Conservation (phyloP, 2,329 filamentous ascomycete genomes). For the Venturia pyrina region DNA sequence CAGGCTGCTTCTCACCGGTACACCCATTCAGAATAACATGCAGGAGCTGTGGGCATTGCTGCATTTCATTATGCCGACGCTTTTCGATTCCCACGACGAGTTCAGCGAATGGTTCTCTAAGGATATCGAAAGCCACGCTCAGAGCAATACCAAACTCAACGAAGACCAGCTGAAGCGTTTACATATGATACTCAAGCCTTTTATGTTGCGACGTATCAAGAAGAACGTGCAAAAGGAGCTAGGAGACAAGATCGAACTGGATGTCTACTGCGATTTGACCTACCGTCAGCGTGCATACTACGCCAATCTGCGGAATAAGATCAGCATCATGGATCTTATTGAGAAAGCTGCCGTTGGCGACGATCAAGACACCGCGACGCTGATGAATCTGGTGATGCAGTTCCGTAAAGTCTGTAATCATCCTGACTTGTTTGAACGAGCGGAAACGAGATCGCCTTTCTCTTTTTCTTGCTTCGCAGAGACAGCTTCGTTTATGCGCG, state of each 20-base stretch:
- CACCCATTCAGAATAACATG: constrained; percentile 92
- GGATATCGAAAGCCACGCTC: constrained; percentile 94
- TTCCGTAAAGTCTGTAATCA: constrained; percentile 99
- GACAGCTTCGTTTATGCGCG: constrained; percentile 87
- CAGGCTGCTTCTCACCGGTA: constrained; percentile 93
- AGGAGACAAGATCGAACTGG: constrained; percentile 95
- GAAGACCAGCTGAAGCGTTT: constrained; percentile 94
- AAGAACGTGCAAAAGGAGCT: constrained; percentile 99
- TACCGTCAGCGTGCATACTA: constrained; percentile 95
- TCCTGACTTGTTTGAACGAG: constrained; percentile 90
- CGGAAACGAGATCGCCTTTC: constrained; percentile 80
- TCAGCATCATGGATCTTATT: constrained; percentile 96
- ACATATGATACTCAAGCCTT: constrained; percentile 98
- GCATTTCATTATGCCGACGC: constrained; percentile 98
- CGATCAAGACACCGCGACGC: constrained; percentile 84
- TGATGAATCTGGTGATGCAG: constrained; percentile 99
- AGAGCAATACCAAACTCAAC: constrained; percentile 98
- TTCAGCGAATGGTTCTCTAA: constrained; percentile 94
- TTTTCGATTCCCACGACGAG: constrained; percentile 90
- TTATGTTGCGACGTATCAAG: constrained; percentile 99
- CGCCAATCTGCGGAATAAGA: constrained; percentile 84
- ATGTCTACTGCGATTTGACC: constrained; percentile 93
- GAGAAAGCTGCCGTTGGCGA: constrained; percentile 93
- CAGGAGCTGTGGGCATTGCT: constrained; percentile 95
- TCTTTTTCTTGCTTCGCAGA: constrained; percentile 83